These are phyloP conservation scores for Syncephalastrum racemosum DNA, from an alignment of 371 early-diverging fungal genomes.

Conservation along the genomic window DNA sequence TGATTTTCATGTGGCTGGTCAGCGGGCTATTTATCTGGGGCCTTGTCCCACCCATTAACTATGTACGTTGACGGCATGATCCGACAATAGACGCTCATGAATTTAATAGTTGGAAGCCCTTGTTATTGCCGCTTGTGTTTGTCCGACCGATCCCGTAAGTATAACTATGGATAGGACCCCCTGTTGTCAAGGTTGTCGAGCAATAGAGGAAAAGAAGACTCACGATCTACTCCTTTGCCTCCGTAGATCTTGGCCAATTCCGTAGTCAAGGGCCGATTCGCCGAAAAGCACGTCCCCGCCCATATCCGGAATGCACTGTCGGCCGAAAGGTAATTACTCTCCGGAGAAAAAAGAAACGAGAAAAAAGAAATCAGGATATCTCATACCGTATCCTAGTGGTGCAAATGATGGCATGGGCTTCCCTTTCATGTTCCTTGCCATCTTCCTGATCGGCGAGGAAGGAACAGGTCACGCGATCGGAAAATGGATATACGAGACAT, in stretches of 20 bases:
- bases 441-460: constrained; percentile 67
- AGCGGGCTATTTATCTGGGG: constrained; percentile 71
- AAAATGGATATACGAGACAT: constrained; percentile 75
- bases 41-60: constrained; percentile 60
- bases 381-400: constrained; percentile 45
- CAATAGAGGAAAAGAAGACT: constrained; percentile 2
- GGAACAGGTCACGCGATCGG: constrained; percentile 64
- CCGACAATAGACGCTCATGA: background rate
- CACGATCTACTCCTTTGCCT: background rate
- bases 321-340: constrained; percentile 68
- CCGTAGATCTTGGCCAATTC: constrained; percentile 84
- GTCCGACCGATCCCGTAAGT: constrained; percentile 94
- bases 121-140: constrained; percentile 85
- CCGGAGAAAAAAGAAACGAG: background rate
- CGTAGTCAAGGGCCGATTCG: constrained; percentile 94
- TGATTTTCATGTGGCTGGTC: constrained; percentile 86
- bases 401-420: constrained; percentile 88
- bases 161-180: background rate
- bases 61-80: constrained; percentile 42
- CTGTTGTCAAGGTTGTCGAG: background rate
- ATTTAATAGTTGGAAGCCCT: constrained; percentile 64
- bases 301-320: constrained; percentile 87
- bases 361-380: background rate
- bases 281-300: constrained; percentile 87
- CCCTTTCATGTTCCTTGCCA: constrained; percentile 85